Evolutionary conservation across 345 rosid genomes (phyloP).

Genomic region (Diplotaxis tenuifolia): DNA sequence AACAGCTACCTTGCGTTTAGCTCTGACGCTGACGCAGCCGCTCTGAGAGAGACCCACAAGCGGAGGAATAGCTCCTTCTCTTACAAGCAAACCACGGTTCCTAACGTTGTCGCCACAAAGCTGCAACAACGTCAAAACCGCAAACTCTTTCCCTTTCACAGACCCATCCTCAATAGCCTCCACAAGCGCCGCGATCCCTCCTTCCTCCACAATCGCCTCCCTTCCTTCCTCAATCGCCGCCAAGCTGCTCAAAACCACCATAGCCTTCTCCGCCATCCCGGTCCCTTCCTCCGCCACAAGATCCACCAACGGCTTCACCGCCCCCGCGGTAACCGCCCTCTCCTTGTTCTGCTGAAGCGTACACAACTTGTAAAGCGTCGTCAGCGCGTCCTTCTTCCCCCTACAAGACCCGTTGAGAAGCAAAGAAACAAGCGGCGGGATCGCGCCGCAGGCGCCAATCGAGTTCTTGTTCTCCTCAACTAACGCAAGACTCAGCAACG

Average conservation of each 20-base stretch:
- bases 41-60: not conserved
- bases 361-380: not conserved
- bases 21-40: not conserved
- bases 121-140: not conserved
- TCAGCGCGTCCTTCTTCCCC: not conserved
- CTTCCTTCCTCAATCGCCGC: not conserved
- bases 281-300: constrained; percentile 1
- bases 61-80: not conserved
- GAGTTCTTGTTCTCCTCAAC: not conserved
- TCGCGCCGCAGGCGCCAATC: not conserved
- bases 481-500: not conserved
- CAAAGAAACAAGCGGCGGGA: not conserved
- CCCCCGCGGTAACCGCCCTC: not conserved
- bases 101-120: not conserved
- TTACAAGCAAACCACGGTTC: not conserved
- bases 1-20: not conserved
- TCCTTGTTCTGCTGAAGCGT: not conserved
- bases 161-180: not conserved
- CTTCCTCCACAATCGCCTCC: not conserved
- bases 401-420: not conserved
- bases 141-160: not conserved
- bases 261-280: not conserved
- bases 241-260: not conserved
- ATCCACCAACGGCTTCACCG: not conserved
- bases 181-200: not conserved